A percentile compares a stretch with the other conserved stretches of the same genome.
These are phyloP conservation scores for Colletotrichum sp. DNA, from an alignment of 2,329 filamentous ascomycete genomes.

Conservation along the genomic window DNA sequence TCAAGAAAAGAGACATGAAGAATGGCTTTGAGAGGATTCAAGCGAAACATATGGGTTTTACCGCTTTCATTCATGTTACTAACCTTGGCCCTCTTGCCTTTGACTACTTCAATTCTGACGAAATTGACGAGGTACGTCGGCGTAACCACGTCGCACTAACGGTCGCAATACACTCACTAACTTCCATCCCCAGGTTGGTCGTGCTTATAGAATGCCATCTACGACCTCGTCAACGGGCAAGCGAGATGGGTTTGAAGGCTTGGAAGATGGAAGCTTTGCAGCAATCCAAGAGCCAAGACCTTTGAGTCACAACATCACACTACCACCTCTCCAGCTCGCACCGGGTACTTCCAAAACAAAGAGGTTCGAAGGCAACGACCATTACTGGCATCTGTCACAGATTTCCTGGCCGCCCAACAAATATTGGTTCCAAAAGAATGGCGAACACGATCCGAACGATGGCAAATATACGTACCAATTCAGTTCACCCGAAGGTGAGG, in stretches of 20 bases:
- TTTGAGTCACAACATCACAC: background rate
- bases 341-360: background rate
- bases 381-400: background rate
- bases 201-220: background rate
- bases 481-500: background rate
- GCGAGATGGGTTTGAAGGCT: background rate
- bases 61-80: background rate
- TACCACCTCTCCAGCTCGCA: background rate
- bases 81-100: background rate
- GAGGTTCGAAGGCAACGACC: background rate
- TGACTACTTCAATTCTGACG: background rate
- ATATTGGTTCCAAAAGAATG: background rate
- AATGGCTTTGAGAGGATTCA: background rate
- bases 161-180: background rate
- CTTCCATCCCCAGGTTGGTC: background rate
- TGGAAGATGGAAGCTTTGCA: background rate
- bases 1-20: background rate
- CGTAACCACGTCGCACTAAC: background rate
- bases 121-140: background rate
- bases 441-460: background rate
- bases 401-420: background rate
- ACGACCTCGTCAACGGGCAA: background rate
- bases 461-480: background rate
- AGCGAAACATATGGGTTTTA: background rate
- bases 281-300: background rate